Conservation (phyloP, 371 early-diverging fungal genomes). For the Mucor racemosus region DNA sequence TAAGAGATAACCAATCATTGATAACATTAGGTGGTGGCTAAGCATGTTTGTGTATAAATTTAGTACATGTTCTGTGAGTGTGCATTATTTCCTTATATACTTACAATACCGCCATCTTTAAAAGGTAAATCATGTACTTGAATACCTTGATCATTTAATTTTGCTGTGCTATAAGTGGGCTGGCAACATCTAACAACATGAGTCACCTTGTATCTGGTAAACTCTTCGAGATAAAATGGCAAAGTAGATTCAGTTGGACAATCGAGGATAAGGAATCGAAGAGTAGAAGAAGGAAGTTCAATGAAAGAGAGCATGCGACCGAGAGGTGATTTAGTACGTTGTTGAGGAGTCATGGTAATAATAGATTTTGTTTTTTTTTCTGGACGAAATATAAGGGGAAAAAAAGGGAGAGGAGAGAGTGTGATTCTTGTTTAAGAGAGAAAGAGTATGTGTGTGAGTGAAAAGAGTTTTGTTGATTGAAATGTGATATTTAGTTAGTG, state of each 20-base stretch:
- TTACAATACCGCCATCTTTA: slow-evolving; percentile 69
- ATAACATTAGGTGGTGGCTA: slow-evolving; percentile 71
- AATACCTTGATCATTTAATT: slow-evolving; percentile 68
- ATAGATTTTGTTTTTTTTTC: background rate
- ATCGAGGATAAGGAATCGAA: slow-evolving; percentile 92
- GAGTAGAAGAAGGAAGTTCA: slow-evolving; percentile 43
- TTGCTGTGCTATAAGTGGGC: slow-evolving; percentile 81
- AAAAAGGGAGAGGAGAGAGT: background rate
- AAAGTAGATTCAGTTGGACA: slow-evolving; percentile 87
- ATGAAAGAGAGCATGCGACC: slow-evolving; percentile 67
- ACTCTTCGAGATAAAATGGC: slow-evolving; percentile 79
- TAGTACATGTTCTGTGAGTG: background rate
- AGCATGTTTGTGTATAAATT: background rate
- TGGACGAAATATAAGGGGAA: background rate
- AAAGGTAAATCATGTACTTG: slow-evolving; percentile 48
- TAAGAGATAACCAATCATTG: slow-evolving; percentile 74
- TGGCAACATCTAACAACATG: slow-evolving; percentile 87
- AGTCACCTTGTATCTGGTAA: slow-evolving; percentile 72
- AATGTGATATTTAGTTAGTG: background rate
- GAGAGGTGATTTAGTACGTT: slow-evolving; percentile 44
- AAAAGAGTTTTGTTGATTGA: background rate
- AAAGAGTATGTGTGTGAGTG: background rate
- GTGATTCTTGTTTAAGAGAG: background rate
- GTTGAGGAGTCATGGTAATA: slow-evolving; percentile 36
- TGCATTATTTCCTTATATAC: slow-evolving; percentile 20